Base-by-base conservation (phyloP, 2,329 filamentous ascomycete species). In the Rugonectria rugulosa region DNA sequence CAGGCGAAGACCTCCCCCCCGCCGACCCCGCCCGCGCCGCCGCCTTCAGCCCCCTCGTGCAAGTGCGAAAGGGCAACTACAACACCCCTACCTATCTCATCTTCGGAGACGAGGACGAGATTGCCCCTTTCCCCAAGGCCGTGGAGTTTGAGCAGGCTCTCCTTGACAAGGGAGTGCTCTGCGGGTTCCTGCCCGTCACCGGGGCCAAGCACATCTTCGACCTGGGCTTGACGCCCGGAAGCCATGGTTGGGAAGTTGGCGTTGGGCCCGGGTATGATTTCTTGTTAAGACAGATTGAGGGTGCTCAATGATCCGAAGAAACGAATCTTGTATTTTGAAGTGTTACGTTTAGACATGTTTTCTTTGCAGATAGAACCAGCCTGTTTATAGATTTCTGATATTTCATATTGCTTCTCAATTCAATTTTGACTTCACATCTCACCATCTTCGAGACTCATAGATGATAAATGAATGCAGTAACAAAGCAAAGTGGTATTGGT, bases 161-260 rank as follows among this genome's bases (percentile, higher is more conserved):
- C 7, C 23, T 10, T 4, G 40, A 51, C 6, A 42, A 31, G 0
- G 53, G 49, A 1, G 45, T 63, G 5, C 47, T 31, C 2, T 50
- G 56, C 27, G 60, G 60, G 5, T 61, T 63, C 43, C 24, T 61
- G 32, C 43, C 48, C 12, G 55, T 63, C 11, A 53, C 53, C 6
- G 58, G 58, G 2, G 58, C 53, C 14, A 58, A 46, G 31, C 62
- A 64, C 43, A 63, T 64, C 23, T 64, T 58, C 27, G 62, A 64
- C 24, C 53, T 64, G 17, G 46, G 50, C 1, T 42, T 61, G 24
- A 44, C 38, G 2, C 56, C 60, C 6, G 62, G 58, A 7, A 61
- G 59, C 12, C 24, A 63, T 10, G 49, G 49, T 7, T 64, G 62
- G 62, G 52, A 56, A 3, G 19, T 43, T 6, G 29, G 53, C 20